A percentile compares a stretch with the other conserved stretches of the same genome.
Conservation (phyloP, 495 filamentous ascomycete species). For the Glutinoglossum americanum region DNA sequence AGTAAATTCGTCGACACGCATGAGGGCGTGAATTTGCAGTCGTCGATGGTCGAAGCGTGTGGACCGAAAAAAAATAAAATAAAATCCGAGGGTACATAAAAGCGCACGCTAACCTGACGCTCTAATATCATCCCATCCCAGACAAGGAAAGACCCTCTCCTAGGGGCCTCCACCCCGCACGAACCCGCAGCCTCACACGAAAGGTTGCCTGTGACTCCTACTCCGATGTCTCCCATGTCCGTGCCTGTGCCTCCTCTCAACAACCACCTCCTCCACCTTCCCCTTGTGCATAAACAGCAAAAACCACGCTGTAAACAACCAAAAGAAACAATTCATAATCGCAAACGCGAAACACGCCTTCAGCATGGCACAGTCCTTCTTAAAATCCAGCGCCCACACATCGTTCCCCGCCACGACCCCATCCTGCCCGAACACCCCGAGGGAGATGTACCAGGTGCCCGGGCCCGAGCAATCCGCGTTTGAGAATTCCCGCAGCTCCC, state of each 20-base stretch:
- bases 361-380: conserved; percentile 72
- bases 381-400: conserved; percentile 23
- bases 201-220: neutral
- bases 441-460: conserved; percentile 29
- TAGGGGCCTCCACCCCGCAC: neutral
- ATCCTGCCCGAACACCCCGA: conserved; percentile 36
- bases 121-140: neutral
- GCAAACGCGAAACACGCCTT: conserved; percentile 72
- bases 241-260: neutral
- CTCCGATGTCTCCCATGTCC: neutral
- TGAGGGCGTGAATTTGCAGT: too few species aligned
- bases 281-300: conserved; percentile 35
- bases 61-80: too few species aligned
- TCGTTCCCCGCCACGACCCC: conserved; percentile 19
- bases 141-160: neutral
- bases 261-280: conserved; percentile 19
- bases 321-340: conserved; percentile 74
- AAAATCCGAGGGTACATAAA: too few species aligned
- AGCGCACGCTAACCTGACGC: too few species aligned
- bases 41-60: too few species aligned
- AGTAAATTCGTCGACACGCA: too few species aligned
- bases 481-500: conserved; percentile 49
- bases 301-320: conserved; percentile 46
- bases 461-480: conserved; percentile 41
- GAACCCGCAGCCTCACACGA: neutral